A percentile compares a stretch with the other conserved stretches of the same genome.
Evolutionary conservation across 208 protist genomes (phyloP).

Genomic region (Crithidia mellificae): DNA sequence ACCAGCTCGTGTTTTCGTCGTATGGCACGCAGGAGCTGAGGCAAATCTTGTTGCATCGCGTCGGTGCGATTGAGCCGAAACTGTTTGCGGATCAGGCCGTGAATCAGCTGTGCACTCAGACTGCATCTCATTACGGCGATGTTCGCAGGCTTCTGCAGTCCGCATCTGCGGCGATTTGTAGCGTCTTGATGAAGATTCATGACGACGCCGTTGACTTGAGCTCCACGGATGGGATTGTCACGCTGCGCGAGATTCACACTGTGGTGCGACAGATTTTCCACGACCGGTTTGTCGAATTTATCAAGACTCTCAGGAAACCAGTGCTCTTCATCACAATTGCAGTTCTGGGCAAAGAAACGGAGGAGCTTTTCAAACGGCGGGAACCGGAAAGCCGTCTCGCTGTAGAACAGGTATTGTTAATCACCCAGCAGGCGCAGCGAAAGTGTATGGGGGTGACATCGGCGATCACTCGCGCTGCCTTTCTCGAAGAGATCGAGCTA

Average conservation of each 20-base stretch:
- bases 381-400: conserved; percentile 58
- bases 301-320: conserved; percentile 66
- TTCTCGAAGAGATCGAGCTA: conserved; percentile 69
- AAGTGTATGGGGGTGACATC: conserved; percentile 25
- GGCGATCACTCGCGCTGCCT: conserved; percentile 33
- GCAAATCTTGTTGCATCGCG: conserved; percentile 65
- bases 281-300: conserved; percentile 87
- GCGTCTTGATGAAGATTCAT: conserved; percentile 78
- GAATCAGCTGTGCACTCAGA: conserved; percentile 83
- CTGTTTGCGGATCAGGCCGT: conserved; percentile 83
- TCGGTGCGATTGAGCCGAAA: conserved; percentile 62
- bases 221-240: conserved; percentile 60
- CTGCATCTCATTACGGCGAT: conserved; percentile 87
- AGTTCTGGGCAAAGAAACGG: conserved; percentile 73
- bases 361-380: conserved; percentile 44
- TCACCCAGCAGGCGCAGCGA: conserved; percentile 42
- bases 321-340: conserved; percentile 72
- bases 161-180: conserved; percentile 79
- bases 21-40: conserved; percentile 79
- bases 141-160: conserved; percentile 86
- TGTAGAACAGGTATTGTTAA: conserved; percentile 56
- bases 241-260: conserved; percentile 69
- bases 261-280: conserved; percentile 88
- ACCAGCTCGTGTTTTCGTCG: conserved; percentile 81
- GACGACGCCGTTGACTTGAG: conserved; percentile 35